A percentile compares a stretch with the other conserved stretches of the same genome.
Evolutionary conservation across 371 early-diverging fungal species (phyloP).

Genomic region (Mortierella sp.): DNA sequence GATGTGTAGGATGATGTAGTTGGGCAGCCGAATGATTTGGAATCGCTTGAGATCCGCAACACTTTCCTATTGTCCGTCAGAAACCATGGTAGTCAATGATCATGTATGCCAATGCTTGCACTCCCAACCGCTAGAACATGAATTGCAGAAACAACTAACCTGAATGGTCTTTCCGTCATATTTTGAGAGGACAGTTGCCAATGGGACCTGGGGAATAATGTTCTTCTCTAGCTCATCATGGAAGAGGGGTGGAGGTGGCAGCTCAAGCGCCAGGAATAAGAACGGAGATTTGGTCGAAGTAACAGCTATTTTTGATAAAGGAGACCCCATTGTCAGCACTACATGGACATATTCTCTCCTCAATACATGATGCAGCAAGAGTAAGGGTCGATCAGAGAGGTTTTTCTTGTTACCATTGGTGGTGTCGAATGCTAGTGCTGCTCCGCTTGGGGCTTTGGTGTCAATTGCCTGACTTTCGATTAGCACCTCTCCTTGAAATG

Average conservation of each 20-base stretch:
- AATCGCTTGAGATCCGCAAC: conserved; percentile 75
- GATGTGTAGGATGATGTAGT: conserved; percentile 90
- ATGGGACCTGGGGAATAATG: conserved; percentile 93
- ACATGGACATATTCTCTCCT: too few species aligned
- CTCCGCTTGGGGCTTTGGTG: conserved; percentile 51
- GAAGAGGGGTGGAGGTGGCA: conserved; percentile 95
- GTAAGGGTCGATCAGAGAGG: neutral
- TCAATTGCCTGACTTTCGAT: conserved; percentile 74
- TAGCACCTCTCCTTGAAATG: conserved; percentile 88
- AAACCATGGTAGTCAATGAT: too few species aligned
- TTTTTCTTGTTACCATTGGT: conserved; percentile 23
- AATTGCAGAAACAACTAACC: conserved; percentile 59
- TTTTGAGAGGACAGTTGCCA: conserved; percentile 81
- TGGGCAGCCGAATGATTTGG: conserved; percentile 81
- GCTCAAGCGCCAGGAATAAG: conserved; percentile 87
- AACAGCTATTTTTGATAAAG: conserved; percentile 65
- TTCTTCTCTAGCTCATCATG: conserved; percentile 88
- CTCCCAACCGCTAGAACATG: too few species aligned
- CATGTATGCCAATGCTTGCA: too few species aligned
- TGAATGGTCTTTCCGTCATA: conserved; percentile 84
- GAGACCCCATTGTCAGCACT: too few species aligned
- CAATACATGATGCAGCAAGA: too few species aligned
- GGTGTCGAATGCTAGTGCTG: conserved; percentile 18
- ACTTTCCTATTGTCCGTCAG: conserved; percentile 62
- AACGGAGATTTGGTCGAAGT: conserved; percentile 73